Evolutionary conservation across 192 early-diverging fungal genomes (phyloP), one percentile per base, ranked within the genome.

Genomic region (Coemansia sp.): DNA sequence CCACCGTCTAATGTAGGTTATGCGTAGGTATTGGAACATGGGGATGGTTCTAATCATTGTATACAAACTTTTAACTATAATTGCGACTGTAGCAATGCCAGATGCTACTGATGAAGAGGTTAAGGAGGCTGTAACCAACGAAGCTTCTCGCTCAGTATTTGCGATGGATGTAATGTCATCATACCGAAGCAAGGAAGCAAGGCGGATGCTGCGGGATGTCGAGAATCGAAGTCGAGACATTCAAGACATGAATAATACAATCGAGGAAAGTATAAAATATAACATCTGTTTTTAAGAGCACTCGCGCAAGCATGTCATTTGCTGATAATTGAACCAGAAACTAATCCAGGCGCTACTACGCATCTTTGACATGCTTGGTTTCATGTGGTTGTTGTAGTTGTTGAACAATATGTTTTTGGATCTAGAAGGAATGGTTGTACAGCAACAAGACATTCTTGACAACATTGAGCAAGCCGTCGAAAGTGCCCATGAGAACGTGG

Each of bases 161-260:
- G 77, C 77, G 1, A 80, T 80, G 77, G 77, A 80, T 50, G 68
- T 80, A 6, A 80, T 80, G 72, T 68, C 77, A 1, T 80, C 77
- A 5, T 74, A 71, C 24, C 64, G 64, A 24, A 74, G 71, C 68
- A 74, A 71, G 50, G 61, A 65, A 7, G 77, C 77, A 10, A 66
- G 69, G 26, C 60, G 72, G 7, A 71, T 80, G 68, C 65, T 80
- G 44, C 56, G 77, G 0, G 77, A 80, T 48, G 77, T 80, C 7
- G 77, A 80, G 56, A 73, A 80, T 49, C 64, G 77, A 63, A 72
- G 74, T 19, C 55, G 38, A 19, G 77, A 80, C 23, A 80, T 80
- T 27, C 71, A 65, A 12, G 69, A 80, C 16, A 80, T 80, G 1
- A 60, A 56, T 31, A 64, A 28, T 21, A 80, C 77, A 28, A 74